These are phyloP conservation scores for Colletotrichum zoysiae DNA, from an alignment of 2,329 filamentous ascomycete species.

Conservation along the genomic window DNA sequence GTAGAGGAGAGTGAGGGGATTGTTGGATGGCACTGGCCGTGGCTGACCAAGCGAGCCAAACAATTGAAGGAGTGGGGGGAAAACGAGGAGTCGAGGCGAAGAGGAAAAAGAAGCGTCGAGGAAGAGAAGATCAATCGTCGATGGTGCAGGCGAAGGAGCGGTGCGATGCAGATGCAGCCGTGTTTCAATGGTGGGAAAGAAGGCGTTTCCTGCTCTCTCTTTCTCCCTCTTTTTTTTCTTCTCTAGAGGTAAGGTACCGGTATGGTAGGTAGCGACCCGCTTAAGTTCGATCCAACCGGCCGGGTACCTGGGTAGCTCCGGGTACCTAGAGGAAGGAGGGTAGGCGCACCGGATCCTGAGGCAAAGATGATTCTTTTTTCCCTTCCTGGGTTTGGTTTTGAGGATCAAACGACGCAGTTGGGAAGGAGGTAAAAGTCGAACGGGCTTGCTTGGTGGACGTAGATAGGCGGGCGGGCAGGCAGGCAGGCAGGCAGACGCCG, in stretches of 20 bases:
- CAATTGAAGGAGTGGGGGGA: background rate
- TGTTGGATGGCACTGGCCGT: conserved; percentile 21
- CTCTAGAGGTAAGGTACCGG: conserved; percentile 8
- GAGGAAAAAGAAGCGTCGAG: conserved; percentile 18
- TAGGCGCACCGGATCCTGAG: conserved; percentile 24
- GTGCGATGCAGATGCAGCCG: conserved; percentile 30
- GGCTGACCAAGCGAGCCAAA: conserved; percentile 17
- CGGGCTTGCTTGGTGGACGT: background rate
- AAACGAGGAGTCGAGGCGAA: conserved; percentile 3
- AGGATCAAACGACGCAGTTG: conserved; percentile 35
- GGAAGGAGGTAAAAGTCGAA: conserved; percentile 31
- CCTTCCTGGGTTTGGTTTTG: background rate
- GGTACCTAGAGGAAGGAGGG: conserved; percentile 12
- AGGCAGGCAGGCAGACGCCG: conserved; percentile 18
- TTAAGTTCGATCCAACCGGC: conserved; percentile 34
- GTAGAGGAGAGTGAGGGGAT: conserved; percentile 12
- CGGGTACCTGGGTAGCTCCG: conserved; percentile 28
- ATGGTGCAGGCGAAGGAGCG: conserved; percentile 25
- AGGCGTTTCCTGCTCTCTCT: conserved; percentile 12
- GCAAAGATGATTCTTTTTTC: conserved; percentile 5
- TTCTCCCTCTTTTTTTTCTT: conserved; percentile 46
- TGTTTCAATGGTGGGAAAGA: conserved; percentile 39
- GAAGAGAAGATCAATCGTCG: conserved; percentile 17
- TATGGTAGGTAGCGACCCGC: conserved; percentile 32
- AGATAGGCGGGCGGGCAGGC: background rate